Conservation (phyloP, 1,139 yeast species). For the Taphrina betulina region DNA sequence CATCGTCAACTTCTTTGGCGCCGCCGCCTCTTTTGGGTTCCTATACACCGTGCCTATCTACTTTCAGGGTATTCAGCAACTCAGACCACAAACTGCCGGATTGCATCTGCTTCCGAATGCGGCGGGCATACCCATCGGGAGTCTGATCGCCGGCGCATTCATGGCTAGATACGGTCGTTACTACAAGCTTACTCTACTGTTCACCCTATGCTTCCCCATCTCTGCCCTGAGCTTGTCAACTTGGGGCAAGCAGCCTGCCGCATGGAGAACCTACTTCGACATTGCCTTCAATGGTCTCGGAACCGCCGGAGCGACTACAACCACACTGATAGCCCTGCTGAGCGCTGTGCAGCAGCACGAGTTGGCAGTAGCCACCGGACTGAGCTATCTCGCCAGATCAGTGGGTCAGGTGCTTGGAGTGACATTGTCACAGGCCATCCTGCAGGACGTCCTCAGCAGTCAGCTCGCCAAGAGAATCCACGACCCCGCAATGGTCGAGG, state of each 20-base stretch:
- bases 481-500: constrained; percentile 1
- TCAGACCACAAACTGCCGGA: constrained; percentile 38
- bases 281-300: constrained; percentile 39
- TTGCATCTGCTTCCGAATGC: constrained; percentile 39
- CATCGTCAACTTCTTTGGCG: constrained; percentile 59
- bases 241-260: constrained; percentile 23
- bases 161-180: constrained; percentile 62
- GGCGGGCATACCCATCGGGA: constrained; percentile 38
- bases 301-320: constrained; percentile 34
- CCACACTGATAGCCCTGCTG: constrained; percentile 32
- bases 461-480: constrained; percentile 10
- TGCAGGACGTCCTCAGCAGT: constrained; percentile 19
- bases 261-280: constrained; percentile 27
- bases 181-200: constrained; percentile 34
- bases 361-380: constrained; percentile 39
- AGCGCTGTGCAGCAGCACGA: constrained; percentile 32
- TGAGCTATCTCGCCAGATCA: constrained; percentile 38
- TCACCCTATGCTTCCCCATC: constrained; percentile 7
- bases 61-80: constrained; percentile 38
- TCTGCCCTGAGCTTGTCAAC: constrained; percentile 17
- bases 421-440: constrained; percentile 22
- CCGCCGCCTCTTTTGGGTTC: constrained; percentile 57
- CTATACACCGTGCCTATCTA: constrained; percentile 58
- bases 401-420: constrained; percentile 39
- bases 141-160: constrained; percentile 37